Conservation (phyloP, 139 green algal species). For the Raphidocelis subcapitata region DNA sequence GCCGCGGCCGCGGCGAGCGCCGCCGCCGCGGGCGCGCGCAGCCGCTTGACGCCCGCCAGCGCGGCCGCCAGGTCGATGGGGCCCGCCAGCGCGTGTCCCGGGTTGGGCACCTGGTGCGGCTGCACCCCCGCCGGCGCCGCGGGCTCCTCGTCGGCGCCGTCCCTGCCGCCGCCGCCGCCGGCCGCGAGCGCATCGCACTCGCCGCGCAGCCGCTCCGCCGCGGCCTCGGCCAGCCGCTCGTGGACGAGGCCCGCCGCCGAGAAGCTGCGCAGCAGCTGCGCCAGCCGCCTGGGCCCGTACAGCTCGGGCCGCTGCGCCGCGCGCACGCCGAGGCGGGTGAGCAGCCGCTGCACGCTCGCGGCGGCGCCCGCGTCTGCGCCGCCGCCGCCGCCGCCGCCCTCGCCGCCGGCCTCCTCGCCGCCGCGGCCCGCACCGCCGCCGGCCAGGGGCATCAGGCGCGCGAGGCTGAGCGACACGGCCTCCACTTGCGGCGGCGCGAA, state of each 20-base stretch:
- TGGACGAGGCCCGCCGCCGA: neutral
- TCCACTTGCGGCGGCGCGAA: neutral
- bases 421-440: neutral
- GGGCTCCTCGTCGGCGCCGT: too few species aligned
- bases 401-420: neutral
- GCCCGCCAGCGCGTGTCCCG: slow-evolving; percentile 7
- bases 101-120: neutral
- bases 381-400: neutral
- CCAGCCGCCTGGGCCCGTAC: neutral
- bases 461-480: slow-evolving; percentile 7
- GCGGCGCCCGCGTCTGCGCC: neutral
- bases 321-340: neutral
- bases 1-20: neutral
- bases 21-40: neutral
- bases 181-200: neutral
- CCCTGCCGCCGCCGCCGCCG: too few species aligned
- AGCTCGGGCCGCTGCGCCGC: neutral
- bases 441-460: slow-evolving; percentile 2
- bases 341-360: too few species aligned
- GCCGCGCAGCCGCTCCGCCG: slow-evolving; percentile 1
- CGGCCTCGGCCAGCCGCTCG: neutral
- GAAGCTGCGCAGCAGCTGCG: neutral
- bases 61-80: neutral
- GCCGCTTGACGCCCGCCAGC: neutral
- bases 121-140: neutral